Percentiles rank a stretch among this genome's conserved stretches.
Conservation (phyloP, 768 basidiomycete species). For the Holtermanniella nyarrowii region DNA sequence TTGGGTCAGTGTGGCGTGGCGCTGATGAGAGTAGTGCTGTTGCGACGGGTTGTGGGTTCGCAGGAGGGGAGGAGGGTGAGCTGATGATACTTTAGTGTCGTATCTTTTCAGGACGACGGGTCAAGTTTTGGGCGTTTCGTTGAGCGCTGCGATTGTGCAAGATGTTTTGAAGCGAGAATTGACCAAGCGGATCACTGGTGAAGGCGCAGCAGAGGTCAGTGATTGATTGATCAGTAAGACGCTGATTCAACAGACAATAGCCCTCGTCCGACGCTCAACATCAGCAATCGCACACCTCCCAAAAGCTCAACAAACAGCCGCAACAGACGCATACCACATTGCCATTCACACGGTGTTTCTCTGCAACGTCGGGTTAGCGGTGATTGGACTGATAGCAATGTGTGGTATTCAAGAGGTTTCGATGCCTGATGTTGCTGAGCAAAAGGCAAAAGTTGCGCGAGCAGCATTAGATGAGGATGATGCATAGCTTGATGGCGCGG, state of each 20-base stretch:
- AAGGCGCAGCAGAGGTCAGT: constrained; percentile 48
- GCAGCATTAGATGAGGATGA: too few species aligned
- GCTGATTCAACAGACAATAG: constrained; percentile 21
- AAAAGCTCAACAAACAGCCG: constrained; percentile 10
- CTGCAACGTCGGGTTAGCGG: constrained; percentile 22
- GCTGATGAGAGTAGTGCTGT: constrained; percentile 41
- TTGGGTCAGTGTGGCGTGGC: constrained; percentile 25
- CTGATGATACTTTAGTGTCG: constrained; percentile 52
- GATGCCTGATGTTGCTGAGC: constrained; percentile 6
- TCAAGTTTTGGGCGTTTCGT: constrained; percentile 87
- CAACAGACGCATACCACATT: constrained; percentile 18
- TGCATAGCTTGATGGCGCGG: too few species aligned
- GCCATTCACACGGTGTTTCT: constrained; percentile 33
- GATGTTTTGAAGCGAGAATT: constrained; percentile 62
- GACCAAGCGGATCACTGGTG: constrained; percentile 62
- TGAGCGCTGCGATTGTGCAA: constrained; percentile 76
- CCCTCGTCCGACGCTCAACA: constrained; percentile 35
- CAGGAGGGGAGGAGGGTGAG: constrained; percentile 6
- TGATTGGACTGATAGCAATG: constrained; percentile 13
- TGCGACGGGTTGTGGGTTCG: constrained; percentile 71
- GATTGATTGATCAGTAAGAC: background rate
- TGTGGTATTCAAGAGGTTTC: constrained; percentile 25
- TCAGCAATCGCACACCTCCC: constrained; percentile 30
- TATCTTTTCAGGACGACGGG: constrained; percentile 91
- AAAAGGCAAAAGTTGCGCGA: too few species aligned